A percentile compares a stretch with the other conserved stretches of the same genome.
Evolutionary conservation across 305 asterid species (phyloP).

Genomic region (Withania somnifera): DNA sequence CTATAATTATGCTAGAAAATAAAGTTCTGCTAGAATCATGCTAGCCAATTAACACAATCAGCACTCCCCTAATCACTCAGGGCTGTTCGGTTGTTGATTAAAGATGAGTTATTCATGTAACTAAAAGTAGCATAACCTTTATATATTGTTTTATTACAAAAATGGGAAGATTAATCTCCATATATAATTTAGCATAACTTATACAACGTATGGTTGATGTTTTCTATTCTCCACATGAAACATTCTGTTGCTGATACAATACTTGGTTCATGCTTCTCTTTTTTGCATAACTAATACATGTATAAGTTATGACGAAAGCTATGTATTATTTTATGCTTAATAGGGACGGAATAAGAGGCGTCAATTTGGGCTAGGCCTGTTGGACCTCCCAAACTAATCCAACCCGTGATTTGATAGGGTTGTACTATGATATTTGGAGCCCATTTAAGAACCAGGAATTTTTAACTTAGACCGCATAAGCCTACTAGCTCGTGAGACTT

Average conservation of each 20-base stretch:
- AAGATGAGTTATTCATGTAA: background rate
- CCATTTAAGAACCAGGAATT: no score
- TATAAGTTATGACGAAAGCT: background rate
- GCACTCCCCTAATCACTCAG: background rate
- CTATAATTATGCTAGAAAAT: background rate
- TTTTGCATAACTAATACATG: background rate
- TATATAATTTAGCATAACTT: background rate
- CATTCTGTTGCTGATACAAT: background rate
- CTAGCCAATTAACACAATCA: background rate
- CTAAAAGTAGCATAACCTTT: background rate
- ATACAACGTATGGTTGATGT: background rate
- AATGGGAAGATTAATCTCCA: background rate
- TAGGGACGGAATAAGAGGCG: background rate
- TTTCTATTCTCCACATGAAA: background rate
- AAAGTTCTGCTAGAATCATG: background rate
- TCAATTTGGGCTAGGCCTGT: no score
- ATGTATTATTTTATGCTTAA: background rate
- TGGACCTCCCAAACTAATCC: no score
- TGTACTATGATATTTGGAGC: no score
- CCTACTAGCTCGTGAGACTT: no score
- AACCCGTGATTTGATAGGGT: no score
- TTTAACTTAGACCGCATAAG: no score
- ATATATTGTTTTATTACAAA: background rate
- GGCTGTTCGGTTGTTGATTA: background rate
- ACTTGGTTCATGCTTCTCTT: background rate